Base-by-base conservation (phyloP, 2,329 filamentous ascomycete genomes). In the Triangularia verruculosa region DNA sequence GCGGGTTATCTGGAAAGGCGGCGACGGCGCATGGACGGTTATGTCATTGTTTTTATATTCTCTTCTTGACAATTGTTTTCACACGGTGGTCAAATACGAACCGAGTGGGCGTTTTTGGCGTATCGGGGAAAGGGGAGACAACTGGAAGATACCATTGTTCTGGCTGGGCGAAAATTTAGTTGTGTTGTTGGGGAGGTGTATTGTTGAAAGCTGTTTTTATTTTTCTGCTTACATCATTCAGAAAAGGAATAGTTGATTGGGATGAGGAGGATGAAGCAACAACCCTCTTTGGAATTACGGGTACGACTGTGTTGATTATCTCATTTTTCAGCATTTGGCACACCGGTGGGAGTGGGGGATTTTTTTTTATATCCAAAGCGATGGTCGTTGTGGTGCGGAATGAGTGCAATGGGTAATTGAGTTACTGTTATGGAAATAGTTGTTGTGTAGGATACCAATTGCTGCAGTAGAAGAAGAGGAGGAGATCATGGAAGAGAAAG, bases 31-130 rank as follows among this genome's bases (percentile, higher is more conserved):
- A 34, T 64, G 17, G 13, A 56, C 12, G 57, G 15, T 15, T 27
- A 28, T 43, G 43, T 55, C 43, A 15, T 62, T 7, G 32, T 24
- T 67, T 57, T 57, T 51, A 39, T 43, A 32, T 61, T 51, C n/a
- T 27, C 59, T 52, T n/a, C 28, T 59, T 30, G 27, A 64, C 60
- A 65, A 39, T 64, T 53, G 65, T 65, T 61, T 57, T 20, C 25
- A 15, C 60, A 62, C 64, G 64, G 51, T 54, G 22, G 51, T 54
- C 51, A 54, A 54, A 54, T 54, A 54, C 20, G 59, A 65, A 67
- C 63, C 63, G 63, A 66, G 63, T 64, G 51, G 67, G 67, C 67
- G 67, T 69, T 69, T n/a, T 61, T 67, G 67, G 67, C 67, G 66
- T 63, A 64, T 60, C 58, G 66, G 66, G 62, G 65, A 63, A 47